phyloP scores from a whole-genome alignment of 306 rosid species.

The Hippophae tibetana region DNA sequence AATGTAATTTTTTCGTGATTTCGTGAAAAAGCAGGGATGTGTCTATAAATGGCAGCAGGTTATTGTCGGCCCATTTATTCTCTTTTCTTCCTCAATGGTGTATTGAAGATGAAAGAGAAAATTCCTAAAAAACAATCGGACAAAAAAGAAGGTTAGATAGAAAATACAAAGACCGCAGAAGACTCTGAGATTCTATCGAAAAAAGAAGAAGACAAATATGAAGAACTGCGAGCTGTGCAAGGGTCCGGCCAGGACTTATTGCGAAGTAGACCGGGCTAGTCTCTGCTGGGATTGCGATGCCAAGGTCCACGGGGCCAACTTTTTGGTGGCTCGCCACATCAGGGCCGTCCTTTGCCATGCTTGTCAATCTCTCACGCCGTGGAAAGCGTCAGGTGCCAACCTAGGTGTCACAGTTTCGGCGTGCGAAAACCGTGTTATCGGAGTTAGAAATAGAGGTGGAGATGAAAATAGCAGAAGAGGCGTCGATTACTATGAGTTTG shows the following conservation, averaged over 20 bases:
- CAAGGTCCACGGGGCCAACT: slow-evolving; percentile 69
- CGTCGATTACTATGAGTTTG: slow-evolving; percentile 31
- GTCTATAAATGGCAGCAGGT: slow-evolving; percentile 16
- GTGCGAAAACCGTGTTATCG: slow-evolving; percentile 41
- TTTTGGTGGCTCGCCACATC: slow-evolving; percentile 59
- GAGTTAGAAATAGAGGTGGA: slow-evolving; percentile 9
- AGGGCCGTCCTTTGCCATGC: slow-evolving; percentile 62
- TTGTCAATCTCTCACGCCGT: slow-evolving; percentile 62
- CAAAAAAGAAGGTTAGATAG: slow-evolving; percentile 1
- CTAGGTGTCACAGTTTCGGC: slow-evolving; percentile 54
- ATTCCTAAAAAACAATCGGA: not conserved
- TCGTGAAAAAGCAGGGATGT: slow-evolving; percentile 3
- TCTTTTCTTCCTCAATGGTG: slow-evolving; percentile 8
- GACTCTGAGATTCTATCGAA: not conserved
- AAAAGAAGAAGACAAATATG: slow-evolving; percentile 19
- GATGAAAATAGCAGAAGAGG: slow-evolving; percentile 33
- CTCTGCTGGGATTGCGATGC: slow-evolving; percentile 77
- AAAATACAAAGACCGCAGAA: slow-evolving; percentile 8
- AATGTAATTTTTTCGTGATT: slow-evolving; percentile 31
- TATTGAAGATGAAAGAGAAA: slow-evolving; percentile 22
- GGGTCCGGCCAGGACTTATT: slow-evolving; percentile 46
- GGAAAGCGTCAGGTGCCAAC: slow-evolving; percentile 63
- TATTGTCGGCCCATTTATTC: not conserved
- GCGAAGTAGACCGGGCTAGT: slow-evolving; percentile 69
- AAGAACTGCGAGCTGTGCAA: slow-evolving; percentile 69